Evolutionary conservation across 2,329 filamentous ascomycete species (phyloP), one percentile per base, ranked within the genome.

Genomic region (Fusarium sp.): DNA sequence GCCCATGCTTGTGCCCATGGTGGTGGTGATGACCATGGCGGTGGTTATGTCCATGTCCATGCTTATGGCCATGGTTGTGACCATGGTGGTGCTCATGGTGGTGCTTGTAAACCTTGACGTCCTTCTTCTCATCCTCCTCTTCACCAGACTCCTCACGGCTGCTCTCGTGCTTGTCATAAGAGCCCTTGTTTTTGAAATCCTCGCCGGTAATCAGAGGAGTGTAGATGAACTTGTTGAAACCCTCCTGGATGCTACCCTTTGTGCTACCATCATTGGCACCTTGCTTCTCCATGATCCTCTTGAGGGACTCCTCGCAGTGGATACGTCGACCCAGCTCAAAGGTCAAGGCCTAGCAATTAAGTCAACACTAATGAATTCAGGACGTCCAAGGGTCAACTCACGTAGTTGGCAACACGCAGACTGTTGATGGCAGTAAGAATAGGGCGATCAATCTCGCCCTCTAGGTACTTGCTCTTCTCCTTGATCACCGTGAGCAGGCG

Each of bases 391-490:
- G 5, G 2, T 8, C 15, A 31, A 28, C 56, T 59, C 26, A 73
- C 76, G 46, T 57, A 73, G 64, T 77, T 76, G 52, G 76, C 73
- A 5, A 65, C 64, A 10, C 72, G 73, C 33, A 77, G 57, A 40
- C 74, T 76, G 72, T 76, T 76, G 58, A 76, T 62, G 40, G 75
- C 69, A 8, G 73, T 76, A 19, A 77, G 56, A 39, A 77, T 56
- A 36, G 69, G 73, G 31, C 71, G 70, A 52, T 75, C 76, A 13
- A 73, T 55, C 52, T 76, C 73, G 21, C 73, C 74, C 39, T 75
- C 72, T 7, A 77, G 70, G 34, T 70, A 57, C 52, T 67, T 61
- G 50, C 63, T 68, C 62, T 75, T 69, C 19, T 76, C 56, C 51
- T 71, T 63, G 59, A 76, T 58, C 11, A 73, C 52, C 40, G 59